Percentiles rank a stretch among this genome's conserved stretches.
Evolutionary conservation across 2,329 filamentous ascomycete species (phyloP).

Genomic region (Sporothrix brunneoviolacea): DNA sequence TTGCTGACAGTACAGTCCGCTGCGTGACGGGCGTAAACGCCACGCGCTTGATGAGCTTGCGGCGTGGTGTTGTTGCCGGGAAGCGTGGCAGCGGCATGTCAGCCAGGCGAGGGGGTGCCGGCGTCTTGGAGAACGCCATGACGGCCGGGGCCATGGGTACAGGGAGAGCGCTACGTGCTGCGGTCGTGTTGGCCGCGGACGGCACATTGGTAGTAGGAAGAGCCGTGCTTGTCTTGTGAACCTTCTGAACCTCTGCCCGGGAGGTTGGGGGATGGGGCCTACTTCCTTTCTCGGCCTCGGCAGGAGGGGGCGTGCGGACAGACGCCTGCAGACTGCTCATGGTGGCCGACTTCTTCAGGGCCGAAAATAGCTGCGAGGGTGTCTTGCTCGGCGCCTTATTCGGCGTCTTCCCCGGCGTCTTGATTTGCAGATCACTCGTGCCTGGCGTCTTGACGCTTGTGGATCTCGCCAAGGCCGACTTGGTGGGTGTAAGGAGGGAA

Average conservation of each 20-base stretch:
- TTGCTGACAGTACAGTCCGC: slow-evolving; percentile 35
- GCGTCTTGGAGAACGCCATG: slow-evolving; percentile 36
- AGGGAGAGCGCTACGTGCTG: slow-evolving; percentile 43
- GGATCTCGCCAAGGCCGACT: slow-evolving; percentile 61
- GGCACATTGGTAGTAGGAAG: slow-evolving; percentile 9
- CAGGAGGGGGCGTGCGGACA: neutral
- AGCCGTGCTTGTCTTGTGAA: slow-evolving; percentile 29
- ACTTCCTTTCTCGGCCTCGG: neutral
- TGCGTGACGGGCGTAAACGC: slow-evolving; percentile 71
- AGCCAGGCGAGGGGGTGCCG: slow-evolving; percentile 35
- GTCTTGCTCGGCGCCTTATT: slow-evolving; percentile 49
- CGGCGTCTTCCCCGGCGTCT: slow-evolving; percentile 10
- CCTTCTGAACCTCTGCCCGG: neutral
- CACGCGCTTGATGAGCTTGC: slow-evolving; percentile 64
- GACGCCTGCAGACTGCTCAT: slow-evolving; percentile 35
- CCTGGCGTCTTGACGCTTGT: slow-evolving; percentile 45
- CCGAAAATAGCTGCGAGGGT: slow-evolving; percentile 28
- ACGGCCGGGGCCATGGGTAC: slow-evolving; percentile 28
- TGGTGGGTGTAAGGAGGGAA: slow-evolving; percentile 70
- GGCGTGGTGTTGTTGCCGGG: slow-evolving; percentile 59
- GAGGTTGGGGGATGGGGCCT: neutral
- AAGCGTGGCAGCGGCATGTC: slow-evolving; percentile 47
- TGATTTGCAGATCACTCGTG: slow-evolving; percentile 19
- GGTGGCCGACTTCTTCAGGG: slow-evolving; percentile 45
- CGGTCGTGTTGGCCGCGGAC: slow-evolving; percentile 16